These are phyloP conservation scores for Hypocreales sp. DNA, from an alignment of 2,329 filamentous ascomycete genomes.

Conservation along the genomic window DNA sequence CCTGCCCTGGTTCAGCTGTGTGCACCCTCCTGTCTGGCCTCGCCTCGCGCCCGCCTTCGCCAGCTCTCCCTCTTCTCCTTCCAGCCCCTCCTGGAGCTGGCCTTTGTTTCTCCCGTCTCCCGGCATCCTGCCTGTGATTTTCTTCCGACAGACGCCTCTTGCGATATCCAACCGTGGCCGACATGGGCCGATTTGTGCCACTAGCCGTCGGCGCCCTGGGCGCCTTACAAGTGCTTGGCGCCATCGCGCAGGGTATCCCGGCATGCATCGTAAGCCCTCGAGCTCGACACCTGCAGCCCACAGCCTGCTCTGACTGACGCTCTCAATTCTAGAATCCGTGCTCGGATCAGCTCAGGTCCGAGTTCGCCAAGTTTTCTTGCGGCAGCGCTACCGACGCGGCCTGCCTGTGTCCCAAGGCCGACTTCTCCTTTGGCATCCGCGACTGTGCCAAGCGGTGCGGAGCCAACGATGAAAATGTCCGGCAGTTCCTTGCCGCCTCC, in stretches of 20 bases:
- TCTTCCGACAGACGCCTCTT: neutral
- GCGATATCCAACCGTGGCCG: slow-evolving; percentile 1
- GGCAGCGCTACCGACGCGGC: slow-evolving; percentile 12
- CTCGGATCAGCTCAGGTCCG: slow-evolving; percentile 5
- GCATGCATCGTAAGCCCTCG: slow-evolving; percentile 16
- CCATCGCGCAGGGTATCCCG: slow-evolving; percentile 8
- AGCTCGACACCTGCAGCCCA: slow-evolving; percentile 1
- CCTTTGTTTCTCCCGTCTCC: no score
- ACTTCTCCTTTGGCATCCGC: slow-evolving; percentile 14
- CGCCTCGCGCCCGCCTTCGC: no score
- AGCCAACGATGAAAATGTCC: slow-evolving; percentile 13
- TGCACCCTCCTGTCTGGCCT: no score
- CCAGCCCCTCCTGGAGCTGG: no score
- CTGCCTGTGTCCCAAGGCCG: slow-evolving; percentile 22
- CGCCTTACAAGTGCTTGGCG: slow-evolving; percentile 10
- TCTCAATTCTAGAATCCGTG: slow-evolving; percentile 7
- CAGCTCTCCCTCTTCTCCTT: no score
- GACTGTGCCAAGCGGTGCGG: slow-evolving; percentile 18
- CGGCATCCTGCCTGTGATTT: neutral
- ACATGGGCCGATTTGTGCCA: slow-evolving; percentile 14
- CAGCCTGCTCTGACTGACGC: slow-evolving; percentile 2
- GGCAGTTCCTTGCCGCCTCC: slow-evolving; percentile 10
- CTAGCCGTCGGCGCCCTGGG: slow-evolving; percentile 12
- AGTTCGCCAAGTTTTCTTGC: slow-evolving; percentile 11
- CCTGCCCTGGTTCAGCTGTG: no score